phyloP scores from a whole-genome alignment of 441 rosid genomes.

The Aquilaria agallochum region DNA sequence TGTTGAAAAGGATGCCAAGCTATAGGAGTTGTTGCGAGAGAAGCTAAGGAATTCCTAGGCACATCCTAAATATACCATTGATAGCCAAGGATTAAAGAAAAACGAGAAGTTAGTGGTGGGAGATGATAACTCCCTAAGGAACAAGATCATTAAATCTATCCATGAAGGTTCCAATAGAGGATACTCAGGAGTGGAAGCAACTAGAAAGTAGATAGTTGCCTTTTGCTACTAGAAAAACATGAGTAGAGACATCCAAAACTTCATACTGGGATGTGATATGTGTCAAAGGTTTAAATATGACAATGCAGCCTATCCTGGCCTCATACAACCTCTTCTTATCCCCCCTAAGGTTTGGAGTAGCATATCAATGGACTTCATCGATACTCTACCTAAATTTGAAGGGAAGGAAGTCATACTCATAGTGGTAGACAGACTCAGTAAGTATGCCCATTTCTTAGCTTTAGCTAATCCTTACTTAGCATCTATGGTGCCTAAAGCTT shows the following conservation, averaged over 20 bases:
- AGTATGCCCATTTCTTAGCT: background rate
- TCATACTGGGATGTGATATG: background rate
- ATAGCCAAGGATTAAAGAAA: too few relatives aligned
- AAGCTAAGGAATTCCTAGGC: too few relatives aligned
- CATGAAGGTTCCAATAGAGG: background rate
- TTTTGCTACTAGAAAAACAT: background rate
- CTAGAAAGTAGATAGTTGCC: background rate
- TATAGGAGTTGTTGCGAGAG: too few relatives aligned
- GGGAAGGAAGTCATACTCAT: background rate
- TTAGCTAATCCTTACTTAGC: background rate
- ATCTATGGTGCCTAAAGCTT: background rate
- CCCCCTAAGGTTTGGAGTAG: background rate
- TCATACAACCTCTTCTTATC: constrained; percentile 7
- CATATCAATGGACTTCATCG: background rate
- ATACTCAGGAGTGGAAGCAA: background rate
- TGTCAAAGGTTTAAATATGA: background rate
- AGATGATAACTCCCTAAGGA: too few relatives aligned
- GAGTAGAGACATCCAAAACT: background rate
- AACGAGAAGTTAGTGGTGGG: too few relatives aligned
- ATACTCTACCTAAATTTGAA: background rate
- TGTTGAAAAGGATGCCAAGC: too few relatives aligned
- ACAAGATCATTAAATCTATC: too few relatives aligned
- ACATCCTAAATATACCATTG: background rate
- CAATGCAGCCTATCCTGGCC: background rate
- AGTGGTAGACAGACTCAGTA: background rate